Base-by-base conservation (phyloP, 2,329 filamentous ascomycete species). In the Pyricularia sp. region DNA sequence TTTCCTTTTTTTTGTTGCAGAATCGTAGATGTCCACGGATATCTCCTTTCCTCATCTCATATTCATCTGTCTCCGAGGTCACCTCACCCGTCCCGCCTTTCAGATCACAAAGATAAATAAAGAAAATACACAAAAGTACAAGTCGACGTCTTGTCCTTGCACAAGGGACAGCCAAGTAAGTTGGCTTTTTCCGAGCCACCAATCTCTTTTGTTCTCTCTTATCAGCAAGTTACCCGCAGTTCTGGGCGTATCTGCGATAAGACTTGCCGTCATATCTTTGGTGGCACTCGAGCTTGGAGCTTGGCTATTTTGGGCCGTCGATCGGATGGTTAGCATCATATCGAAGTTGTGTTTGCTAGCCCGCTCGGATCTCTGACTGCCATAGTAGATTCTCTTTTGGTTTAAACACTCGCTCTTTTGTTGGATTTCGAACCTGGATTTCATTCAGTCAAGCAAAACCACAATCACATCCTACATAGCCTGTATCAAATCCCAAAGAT, bases 401-500 rank as follows among this genome's bases (percentile, higher is more conserved):
- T 59, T 28, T 28, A n/a, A 22, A 12, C 55, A 6, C 26, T 31
- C 16, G 62, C 16, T n/a, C 24, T 53, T 35, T 22, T 12, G 24
- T 33, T 16, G 6, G 33, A 12, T 4, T 35, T 13, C 12, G 26
- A 60, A n/a, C 44, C 40, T 57, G n/a, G 16, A 1, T 33, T 60
- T 28, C 44, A 35, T 28, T 16, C n/a, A 10, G 28, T 65, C 33
- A 31, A 35, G 13, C 28, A 33, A 22, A 55, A 22, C 61, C 57
- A 35, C 61, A 59, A 62, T 35, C 63, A 63, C 19, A n/a, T 44
- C 9, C 24, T 30, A 40, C n/a, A 30, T 22, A 9, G 4, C 30
- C 6, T 22, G 13, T 9, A 62, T 3, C 28, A 35, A 26, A 35
- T 13, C 28, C n/a, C 33, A 62, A 69, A n/a, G 68, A 71, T 66